Evolutionary conservation across 1,139 yeast genomes (phyloP), one percentile per base, ranked within the genome.

Genomic region (Scheffersomyces parashehatae): DNA sequence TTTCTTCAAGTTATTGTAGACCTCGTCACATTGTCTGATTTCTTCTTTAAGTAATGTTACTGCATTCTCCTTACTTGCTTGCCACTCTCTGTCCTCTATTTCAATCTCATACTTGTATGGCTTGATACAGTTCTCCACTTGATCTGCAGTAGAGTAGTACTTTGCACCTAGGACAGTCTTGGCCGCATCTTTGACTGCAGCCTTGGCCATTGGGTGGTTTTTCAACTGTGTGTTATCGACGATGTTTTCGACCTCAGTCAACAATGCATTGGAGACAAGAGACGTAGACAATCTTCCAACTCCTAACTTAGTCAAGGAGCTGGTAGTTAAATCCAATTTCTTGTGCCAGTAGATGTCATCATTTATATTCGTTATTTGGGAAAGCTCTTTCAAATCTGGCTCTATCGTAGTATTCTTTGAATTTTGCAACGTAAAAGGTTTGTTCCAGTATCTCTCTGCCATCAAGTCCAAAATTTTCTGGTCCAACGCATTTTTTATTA

Each of bases 51-150:
- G 65, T 47, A 95, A 65, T 35, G 69, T 70, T 12, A 82, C 79
- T 0, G 98, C 79, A 59, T 87, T 95, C 28, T 88, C 95, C 50
- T 88, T 81, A 34, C 97, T 85, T 11, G 79, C 62, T 33, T 75
- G 69, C 99, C 99, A 95, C 62, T 95, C 99, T 36, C 97, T 77
- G 57, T 90, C 96, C 59, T 93, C 99, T 38, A 93, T 81, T 61
- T 95, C 99, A 48, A 95, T 91, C 61, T 95, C 99, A 64, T 93
- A 93, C 66, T 95, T 95, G 68, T 85, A 93, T 2, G 99, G 99
- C 64, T 95, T 95, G 58, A 95, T 91, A 68, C 98, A 91, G 64
- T 93, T 95, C 60, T 95, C 99, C 12, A 95, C 99, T 62, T 95
- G 99, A 62, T 95, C 99, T 0, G 99, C 95, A 0, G 99, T 93